Base-by-base conservation (phyloP, 2,329 filamentous ascomycete species). In the Alternaria sp. region DNA sequence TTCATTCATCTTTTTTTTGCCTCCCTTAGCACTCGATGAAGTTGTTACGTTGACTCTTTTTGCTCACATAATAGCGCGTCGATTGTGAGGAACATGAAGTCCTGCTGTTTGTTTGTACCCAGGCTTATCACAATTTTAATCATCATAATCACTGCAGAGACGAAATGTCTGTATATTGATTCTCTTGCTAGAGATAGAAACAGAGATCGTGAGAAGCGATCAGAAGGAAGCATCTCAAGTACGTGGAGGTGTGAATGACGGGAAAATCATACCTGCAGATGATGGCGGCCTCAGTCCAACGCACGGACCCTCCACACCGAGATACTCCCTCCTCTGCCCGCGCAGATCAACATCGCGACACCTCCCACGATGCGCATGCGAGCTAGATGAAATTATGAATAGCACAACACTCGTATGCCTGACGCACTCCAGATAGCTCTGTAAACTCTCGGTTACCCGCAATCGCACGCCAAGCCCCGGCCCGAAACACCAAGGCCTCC, bases 401-500 rank as follows among this genome's bases (percentile, higher is more conserved):
- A 18, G 20, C 5, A 15, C 5, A 15, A 1, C 2, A n/a, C 45
- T 47, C 37, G 37, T 41, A 47, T 3, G 23, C 21, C 4, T 1
- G 21, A 1, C 12, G 6, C 45, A 3, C 20, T 23, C 14, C 21
- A n/a, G 15, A 1, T 41, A 41, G 37, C n/a, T 37, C 30, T 51
- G 28, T n/a, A 23, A 23, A 51, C 44, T 4, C 20, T 23, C 3
- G 44, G 44, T 5, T 8, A 46, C 44, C 7, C 0, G 12, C 18
- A 20, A 26, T 14, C n/a, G 15, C 1, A 55, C 63, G 69, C 71
- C 71, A 71, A 71, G 71, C 44, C 43, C 37, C 33, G 20, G 55
- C 49, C 66, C 73, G 73, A 77, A 77, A 77, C 75, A 72, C 65
- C 26, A 58, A 51, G 37, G 23, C 53, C 58, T 23, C 44, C 58